These are phyloP conservation scores for Zelonia costaricensis DNA, from an alignment of 208 protist genomes.

Conservation along the genomic window DNA sequence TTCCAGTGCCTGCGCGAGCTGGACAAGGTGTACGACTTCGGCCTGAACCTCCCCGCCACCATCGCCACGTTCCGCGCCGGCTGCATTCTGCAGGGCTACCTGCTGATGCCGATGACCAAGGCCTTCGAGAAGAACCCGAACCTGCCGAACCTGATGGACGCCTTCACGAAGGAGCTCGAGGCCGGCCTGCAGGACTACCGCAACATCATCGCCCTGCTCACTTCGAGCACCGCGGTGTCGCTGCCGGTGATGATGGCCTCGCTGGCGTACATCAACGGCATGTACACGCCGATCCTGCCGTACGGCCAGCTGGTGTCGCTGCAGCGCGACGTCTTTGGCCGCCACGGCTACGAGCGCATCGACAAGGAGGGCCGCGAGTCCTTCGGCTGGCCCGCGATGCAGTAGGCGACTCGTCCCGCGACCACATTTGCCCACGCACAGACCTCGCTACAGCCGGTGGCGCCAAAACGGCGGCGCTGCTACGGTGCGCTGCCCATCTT, in stretches of 20 bases:
- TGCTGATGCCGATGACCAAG: constrained; percentile 86
- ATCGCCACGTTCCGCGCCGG: constrained; percentile 92
- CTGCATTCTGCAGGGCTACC: constrained; percentile 90
- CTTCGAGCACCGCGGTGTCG: constrained; percentile 51
- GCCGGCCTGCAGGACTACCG: constrained; percentile 72
- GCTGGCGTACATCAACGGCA: constrained; percentile 84
- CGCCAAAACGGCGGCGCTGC: no score
- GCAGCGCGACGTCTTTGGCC: constrained; percentile 91
- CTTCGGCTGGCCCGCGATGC: constrained; percentile 82
- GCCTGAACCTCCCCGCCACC: constrained; percentile 85
- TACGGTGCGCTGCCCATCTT: no score
- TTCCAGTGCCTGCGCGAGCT: constrained; percentile 91
- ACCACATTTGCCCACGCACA: background rate
- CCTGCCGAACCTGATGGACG: constrained; percentile 85
- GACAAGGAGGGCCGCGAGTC: constrained; percentile 83
- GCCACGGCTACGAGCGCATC: constrained; percentile 88
- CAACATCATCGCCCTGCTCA: constrained; percentile 55
- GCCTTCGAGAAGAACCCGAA: constrained; percentile 89
- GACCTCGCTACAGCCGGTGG: background rate
- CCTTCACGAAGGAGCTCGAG: constrained; percentile 82
- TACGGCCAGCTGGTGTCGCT: constrained; percentile 92
- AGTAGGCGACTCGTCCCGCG: constrained; percentile 34
- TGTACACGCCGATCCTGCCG: constrained; percentile 72
- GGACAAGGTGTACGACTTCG: constrained; percentile 88
- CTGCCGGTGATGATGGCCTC: constrained; percentile 80